phyloP scores from a whole-genome alignment of 345 rosid species.

The Eucalyptus regnans region DNA sequence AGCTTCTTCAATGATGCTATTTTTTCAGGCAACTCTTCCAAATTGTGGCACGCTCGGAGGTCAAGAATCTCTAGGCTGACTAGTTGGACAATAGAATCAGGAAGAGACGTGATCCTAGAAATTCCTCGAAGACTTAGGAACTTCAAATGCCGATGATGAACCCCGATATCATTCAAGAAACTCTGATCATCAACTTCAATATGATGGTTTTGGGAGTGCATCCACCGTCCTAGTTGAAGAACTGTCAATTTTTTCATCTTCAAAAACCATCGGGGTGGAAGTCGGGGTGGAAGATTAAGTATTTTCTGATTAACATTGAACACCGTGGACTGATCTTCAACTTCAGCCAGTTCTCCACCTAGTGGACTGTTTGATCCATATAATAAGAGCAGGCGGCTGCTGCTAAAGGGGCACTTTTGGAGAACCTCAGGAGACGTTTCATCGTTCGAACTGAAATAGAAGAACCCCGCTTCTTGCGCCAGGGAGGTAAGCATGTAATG shows the following conservation, averaged over 20 bases:
- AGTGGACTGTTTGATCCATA: not conserved
- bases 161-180: constrained; percentile 5
- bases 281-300: not conserved
- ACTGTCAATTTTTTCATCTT: constrained; percentile 6
- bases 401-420: not conserved
- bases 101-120: constrained; percentile 15
- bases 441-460: not conserved
- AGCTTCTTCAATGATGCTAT: constrained; percentile 4
- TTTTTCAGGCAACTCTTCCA: constrained; percentile 17
- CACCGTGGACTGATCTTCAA: not conserved
- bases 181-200: constrained; percentile 15
- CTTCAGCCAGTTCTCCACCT: rapidly evolving
- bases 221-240: constrained; percentile 30
- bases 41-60: constrained; percentile 20
- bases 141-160: constrained; percentile 5
- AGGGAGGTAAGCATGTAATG: not conserved
- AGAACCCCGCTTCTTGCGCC: not conserved
- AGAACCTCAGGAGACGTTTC: not conserved
- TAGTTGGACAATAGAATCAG: not conserved
- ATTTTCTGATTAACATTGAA: constrained; percentile 7
- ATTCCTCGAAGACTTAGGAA: constrained; percentile 27
- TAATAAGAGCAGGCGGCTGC: not conserved
- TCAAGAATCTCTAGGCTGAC: constrained; percentile 13
- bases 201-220: not conserved
- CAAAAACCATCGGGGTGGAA: not conserved